Evolutionary conservation across 2,329 filamentous ascomycete genomes (phyloP).

Genomic region (Colletotrichum costaricense): DNA sequence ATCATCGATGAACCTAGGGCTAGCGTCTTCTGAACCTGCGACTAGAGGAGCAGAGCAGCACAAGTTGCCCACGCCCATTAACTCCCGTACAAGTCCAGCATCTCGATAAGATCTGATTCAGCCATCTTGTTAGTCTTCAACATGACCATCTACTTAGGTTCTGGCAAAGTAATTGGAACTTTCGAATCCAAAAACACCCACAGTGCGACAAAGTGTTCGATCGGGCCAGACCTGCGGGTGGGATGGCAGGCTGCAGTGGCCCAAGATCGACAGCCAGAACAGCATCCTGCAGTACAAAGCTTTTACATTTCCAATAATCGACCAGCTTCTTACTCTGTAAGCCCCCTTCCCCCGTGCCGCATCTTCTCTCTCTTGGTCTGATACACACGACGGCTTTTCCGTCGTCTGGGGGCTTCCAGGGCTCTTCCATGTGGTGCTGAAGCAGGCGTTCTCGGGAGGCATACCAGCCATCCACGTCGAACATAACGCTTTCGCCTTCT

Average conservation of each 20-base stretch:
- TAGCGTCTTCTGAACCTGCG: constrained; percentile 1
- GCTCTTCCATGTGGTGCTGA: constrained; percentile 23
- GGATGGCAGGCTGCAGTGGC: background rate
- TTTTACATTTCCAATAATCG: constrained; percentile 10
- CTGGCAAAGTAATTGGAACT: background rate
- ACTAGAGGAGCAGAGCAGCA: background rate
- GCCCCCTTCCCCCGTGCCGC: background rate
- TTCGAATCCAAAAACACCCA: background rate
- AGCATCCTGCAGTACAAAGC: constrained; percentile 14
- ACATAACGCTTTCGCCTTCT: background rate
- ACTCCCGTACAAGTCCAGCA: background rate
- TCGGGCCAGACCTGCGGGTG: background rate
- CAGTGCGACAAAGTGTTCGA: background rate
- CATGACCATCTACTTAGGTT: too few relatives aligned
- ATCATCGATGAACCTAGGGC: background rate
- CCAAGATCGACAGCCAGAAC: constrained; percentile 5
- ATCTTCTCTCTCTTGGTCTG: background rate
- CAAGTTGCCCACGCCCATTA: background rate
- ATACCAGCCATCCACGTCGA: constrained; percentile 1
- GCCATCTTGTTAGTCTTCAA: too few relatives aligned
- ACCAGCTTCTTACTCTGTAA: background rate
- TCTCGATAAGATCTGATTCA: background rate
- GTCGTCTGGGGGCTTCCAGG: background rate
- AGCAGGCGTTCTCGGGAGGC: constrained; percentile 23
- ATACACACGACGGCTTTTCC: constrained; percentile 2